These are phyloP conservation scores for Cucumis hystrix DNA, from an alignment of 306 rosid genomes.

Conservation along the genomic window DNA sequence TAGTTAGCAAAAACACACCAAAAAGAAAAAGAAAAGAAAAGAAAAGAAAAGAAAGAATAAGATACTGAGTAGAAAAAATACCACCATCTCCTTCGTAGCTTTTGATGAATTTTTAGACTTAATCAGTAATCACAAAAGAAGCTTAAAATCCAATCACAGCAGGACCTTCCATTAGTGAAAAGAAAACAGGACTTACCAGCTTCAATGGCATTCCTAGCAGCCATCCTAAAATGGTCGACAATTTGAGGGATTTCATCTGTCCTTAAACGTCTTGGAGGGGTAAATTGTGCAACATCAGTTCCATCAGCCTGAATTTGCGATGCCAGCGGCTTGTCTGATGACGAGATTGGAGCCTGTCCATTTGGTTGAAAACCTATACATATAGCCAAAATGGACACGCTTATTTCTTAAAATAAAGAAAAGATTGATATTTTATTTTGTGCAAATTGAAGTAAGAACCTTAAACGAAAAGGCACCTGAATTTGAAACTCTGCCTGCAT, in stretches of 20 bases:
- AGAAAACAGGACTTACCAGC: constrained; percentile 32
- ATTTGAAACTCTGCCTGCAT: constrained; percentile 30
- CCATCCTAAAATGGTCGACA: constrained; percentile 46
- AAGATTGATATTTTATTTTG: background rate
- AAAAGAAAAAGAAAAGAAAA: background rate
- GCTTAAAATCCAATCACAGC: background rate
- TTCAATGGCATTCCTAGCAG: constrained; percentile 56
- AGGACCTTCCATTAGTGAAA: background rate
- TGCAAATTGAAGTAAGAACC: background rate
- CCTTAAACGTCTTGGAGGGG: constrained; percentile 44
- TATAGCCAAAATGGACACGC: background rate
- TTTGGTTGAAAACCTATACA: constrained; percentile 29
- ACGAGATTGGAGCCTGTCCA: constrained; percentile 47
- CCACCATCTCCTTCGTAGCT: background rate
- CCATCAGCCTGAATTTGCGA: constrained; percentile 21
- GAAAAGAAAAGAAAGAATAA: no score
- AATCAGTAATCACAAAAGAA: background rate
- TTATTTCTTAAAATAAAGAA: background rate
- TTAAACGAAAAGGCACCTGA: constrained; percentile 2
- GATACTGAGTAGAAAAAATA: background rate
- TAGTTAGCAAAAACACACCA: no score
- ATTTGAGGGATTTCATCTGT: constrained; percentile 44
- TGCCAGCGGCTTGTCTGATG: constrained; percentile 32
- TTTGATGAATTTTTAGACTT: background rate
- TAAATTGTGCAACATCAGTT: constrained; percentile 15